Conservation (phyloP, 306 rosid genomes). For the Quillaja saponaria region DNA sequence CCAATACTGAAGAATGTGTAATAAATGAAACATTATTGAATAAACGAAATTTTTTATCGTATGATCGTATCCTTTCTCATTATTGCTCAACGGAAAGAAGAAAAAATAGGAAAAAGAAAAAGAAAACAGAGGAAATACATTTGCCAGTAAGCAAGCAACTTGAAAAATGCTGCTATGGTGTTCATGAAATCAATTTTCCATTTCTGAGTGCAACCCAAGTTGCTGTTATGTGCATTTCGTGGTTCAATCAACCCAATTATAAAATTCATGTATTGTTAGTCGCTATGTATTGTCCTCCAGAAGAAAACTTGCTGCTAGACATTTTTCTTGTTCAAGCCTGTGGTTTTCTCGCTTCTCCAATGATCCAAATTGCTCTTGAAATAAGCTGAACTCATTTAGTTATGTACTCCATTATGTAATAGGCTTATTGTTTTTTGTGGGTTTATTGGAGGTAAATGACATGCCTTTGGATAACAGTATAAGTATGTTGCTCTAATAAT, state of each 20-base stretch:
- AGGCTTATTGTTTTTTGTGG: too few relatives aligned
- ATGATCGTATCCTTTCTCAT: too few relatives aligned
- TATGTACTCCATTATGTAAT: too few relatives aligned
- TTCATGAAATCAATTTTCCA: slow-evolving; percentile 1
- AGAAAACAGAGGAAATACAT: not conserved
- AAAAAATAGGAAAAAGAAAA: slow-evolving; percentile 29
- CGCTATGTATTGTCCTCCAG: slow-evolving; percentile 49
- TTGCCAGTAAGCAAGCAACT: not conserved
- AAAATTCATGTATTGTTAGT: slow-evolving; percentile 49
- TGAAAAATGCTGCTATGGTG: not conserved
- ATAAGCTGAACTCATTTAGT: too few relatives aligned
- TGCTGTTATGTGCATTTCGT: slow-evolving; percentile 52
- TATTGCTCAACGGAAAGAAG: slow-evolving; percentile 48
- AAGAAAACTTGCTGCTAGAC: slow-evolving; percentile 77
- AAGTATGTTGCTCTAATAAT: too few relatives aligned
- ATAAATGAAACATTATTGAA: slow-evolving; percentile 7
- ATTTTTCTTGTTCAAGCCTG: too few relatives aligned
- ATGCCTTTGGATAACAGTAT: too few relatives aligned
- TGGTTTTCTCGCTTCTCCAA: too few relatives aligned
- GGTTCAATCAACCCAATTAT: too few relatives aligned
- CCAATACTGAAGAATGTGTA: too few relatives aligned
- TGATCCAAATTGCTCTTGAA: too few relatives aligned
- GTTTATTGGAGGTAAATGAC: too few relatives aligned
- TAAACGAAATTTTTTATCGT: slow-evolving; percentile 35
- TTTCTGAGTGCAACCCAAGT: slow-evolving; percentile 51